A percentile compares a stretch with the other conserved stretches of the same genome.
Evolutionary conservation across 169 alveolate species (phyloP).

Genomic region (Plasmodium cynomolgi): DNA sequence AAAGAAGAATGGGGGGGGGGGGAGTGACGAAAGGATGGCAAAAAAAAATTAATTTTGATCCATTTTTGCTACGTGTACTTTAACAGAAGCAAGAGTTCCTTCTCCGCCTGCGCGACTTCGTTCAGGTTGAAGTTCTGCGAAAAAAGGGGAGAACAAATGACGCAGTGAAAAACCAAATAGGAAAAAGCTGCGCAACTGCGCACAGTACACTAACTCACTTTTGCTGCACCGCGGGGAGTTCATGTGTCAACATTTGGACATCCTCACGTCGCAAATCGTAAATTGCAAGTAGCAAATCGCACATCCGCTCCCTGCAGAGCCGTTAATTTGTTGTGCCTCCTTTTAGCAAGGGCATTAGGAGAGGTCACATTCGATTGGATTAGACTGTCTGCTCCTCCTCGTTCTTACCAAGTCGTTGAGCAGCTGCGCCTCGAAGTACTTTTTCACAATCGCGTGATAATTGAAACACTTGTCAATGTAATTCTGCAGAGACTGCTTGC

Average conservation of each 20-base stretch:
- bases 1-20: background rate
- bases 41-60: background rate
- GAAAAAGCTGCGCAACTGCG: background rate
- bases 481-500: conserved; percentile 14
- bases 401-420: conserved; percentile 19
- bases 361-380: too few relatives aligned
- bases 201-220: background rate
- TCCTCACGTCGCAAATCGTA: background rate
- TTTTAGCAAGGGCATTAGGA: background rate
- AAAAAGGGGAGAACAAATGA: background rate
- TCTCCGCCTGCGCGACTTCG: conserved; percentile 52
- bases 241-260: background rate
- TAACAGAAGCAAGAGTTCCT: conserved; percentile 36
- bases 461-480: conserved; percentile 52
- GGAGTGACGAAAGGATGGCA: background rate
- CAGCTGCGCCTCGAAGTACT: conserved; percentile 36
- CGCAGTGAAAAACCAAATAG: background rate
- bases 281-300: too few relatives aligned
- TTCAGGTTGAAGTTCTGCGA: conserved; percentile 18
- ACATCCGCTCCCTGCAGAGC: background rate
- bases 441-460: conserved; percentile 38
- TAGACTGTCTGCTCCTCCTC: background rate
- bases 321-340: background rate
- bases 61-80: conserved; percentile 20
- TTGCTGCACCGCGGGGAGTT: background rate